These are phyloP conservation scores for Ensete ventricosum DNA, from an alignment of 176 grass and related monocot genomes.

Conservation along the genomic window DNA sequence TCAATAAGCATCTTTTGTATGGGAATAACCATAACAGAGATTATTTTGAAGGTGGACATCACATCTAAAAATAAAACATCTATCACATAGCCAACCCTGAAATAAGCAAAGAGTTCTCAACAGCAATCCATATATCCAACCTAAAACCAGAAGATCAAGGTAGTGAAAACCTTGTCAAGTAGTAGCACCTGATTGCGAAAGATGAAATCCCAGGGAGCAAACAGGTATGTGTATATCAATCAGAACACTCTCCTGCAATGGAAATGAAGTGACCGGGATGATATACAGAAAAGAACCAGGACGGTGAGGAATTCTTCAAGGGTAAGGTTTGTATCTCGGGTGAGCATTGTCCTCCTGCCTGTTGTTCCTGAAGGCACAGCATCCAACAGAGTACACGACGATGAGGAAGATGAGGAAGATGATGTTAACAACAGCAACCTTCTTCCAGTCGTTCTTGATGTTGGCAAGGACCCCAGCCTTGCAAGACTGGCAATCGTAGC, in stretches of 20 bases:
- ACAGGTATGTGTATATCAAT: background rate
- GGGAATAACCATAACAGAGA: background rate
- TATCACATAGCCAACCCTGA: background rate
- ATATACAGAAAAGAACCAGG: background rate
- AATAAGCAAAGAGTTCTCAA: background rate
- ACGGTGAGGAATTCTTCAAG: background rate
- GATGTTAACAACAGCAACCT: slow-evolving; percentile 65
- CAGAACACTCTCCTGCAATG: background rate
- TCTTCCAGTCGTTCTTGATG: slow-evolving; percentile 91
- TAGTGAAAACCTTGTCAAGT: background rate
- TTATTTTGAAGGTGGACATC: background rate
- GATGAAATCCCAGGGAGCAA: too few relatives aligned
- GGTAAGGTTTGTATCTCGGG: slow-evolving; percentile 41
- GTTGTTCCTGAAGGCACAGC: slow-evolving; percentile 88
- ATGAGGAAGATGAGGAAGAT: slow-evolving; percentile 83
- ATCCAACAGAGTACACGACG: slow-evolving; percentile 74
- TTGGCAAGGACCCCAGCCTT: slow-evolving; percentile 86
- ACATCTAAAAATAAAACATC: background rate
- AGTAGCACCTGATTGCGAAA: too few relatives aligned
- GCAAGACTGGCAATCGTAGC: slow-evolving; percentile 74
- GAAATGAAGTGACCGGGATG: background rate
- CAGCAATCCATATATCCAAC: background rate
- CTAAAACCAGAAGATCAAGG: background rate
- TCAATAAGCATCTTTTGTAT: too few relatives aligned
- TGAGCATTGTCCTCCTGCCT: slow-evolving; percentile 54